Base-by-base conservation (phyloP, 2,329 filamentous ascomycete genomes). In the Cladosporium colombiae region DNA sequence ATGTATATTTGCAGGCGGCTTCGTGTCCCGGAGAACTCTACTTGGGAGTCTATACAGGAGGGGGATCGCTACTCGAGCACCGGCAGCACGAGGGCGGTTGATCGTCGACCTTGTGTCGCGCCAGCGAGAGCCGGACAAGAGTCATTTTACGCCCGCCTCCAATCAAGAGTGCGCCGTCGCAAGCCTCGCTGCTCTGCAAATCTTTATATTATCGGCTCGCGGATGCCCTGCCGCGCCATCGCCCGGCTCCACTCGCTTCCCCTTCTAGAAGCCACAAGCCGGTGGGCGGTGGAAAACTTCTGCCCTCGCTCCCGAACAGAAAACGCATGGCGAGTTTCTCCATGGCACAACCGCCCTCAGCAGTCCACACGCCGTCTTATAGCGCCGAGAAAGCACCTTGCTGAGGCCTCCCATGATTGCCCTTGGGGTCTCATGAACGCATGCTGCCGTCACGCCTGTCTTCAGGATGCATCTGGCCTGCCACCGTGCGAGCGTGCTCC, bases 331-430 rank as follows among this genome's bases (percentile, higher is more conserved):
- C 5, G 18, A 8, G 10, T 10, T 21, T 31, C 61, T 63, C 61
- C 50, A 63, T 63, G 50, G 50, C 61, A 56, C 61, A 56, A 46
- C 35, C 14, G 29, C 55, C 55, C 55, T 53, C 35, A 56, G 29
- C 50, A 37, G 23, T 56, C 50, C 56, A 37, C 56, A 25, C 35
- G 16, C 25, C 21, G 25, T 37, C 2, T 46, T 40, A 50, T 55
- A 56, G n/a, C 37, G 49, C 61, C 61, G 61, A 63, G 61, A 56
- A 29, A 63, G 61, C 25, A n/a, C 61, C 61, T 63, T 63, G 31
- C 21, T 55, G 46, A 35, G 46, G 44, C 40, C 44, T 31, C 59
- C 55, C 56, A 59, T 18, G 33, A 46, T 46, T 46, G 40, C 33
- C 40, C 10, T 46, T 46, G 21, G n/a, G 8, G n/a, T 46, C 40